Evolutionary conservation across 2,329 filamentous ascomycete species (phyloP).

Genomic region (Cercospora citrullina): DNA sequence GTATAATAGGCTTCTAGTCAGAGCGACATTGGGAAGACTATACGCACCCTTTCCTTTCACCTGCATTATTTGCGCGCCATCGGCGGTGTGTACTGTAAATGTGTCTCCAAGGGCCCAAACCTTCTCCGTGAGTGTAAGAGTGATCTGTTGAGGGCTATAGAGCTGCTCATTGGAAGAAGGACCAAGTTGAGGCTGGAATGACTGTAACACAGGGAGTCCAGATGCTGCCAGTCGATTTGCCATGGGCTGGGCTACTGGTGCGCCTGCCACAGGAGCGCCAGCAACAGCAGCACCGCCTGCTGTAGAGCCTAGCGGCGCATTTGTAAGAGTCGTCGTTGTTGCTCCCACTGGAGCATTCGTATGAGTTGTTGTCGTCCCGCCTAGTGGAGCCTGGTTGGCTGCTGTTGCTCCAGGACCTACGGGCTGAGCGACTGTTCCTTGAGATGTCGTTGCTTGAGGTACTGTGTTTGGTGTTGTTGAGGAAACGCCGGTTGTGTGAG

Average conservation of each 20-base stretch:
- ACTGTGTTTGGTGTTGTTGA: background rate
- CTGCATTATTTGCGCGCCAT: slow-evolving; percentile 56
- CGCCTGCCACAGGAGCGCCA: background rate
- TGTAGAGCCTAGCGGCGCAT: background rate
- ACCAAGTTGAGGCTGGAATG: slow-evolving; percentile 36
- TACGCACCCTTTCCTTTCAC: slow-evolving; percentile 59
- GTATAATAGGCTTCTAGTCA: no score
- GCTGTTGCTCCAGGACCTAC: background rate
- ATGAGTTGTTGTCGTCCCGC: background rate
- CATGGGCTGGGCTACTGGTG: background rate
- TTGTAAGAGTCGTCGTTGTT: background rate
- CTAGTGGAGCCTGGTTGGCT: background rate
- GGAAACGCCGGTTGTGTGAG: background rate
- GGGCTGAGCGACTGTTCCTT: background rate
- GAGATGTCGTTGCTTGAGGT: background rate
- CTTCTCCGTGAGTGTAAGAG: slow-evolving; percentile 56
- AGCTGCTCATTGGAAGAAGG: slow-evolving; percentile 29
- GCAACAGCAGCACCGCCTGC: background rate
- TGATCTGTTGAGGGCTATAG: slow-evolving; percentile 40
- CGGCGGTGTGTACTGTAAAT: slow-evolving; percentile 61
- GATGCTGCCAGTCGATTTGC: slow-evolving; percentile 1
- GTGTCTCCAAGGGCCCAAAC: slow-evolving; percentile 64
- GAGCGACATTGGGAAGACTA: no score
- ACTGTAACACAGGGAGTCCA: slow-evolving; percentile 16
- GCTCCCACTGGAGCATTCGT: background rate